Evolutionary conservation across 371 early-diverging fungal species (phyloP).

Genomic region (Rhizopus arrhizus): DNA sequence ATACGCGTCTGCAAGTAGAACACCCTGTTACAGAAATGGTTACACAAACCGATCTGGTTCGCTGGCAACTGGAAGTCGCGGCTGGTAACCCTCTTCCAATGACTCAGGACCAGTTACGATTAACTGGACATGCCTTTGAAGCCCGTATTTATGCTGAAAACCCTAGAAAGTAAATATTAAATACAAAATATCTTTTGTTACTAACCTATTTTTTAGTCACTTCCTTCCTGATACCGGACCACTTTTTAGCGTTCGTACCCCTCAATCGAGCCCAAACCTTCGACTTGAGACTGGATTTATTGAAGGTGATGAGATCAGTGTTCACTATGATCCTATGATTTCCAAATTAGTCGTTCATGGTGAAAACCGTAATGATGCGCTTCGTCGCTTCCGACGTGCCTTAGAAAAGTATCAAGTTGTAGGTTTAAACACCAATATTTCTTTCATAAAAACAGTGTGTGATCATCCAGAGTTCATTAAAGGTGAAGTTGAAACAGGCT

Average conservation of each 20-base stretch:
- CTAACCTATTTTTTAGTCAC: slow-evolving; percentile 43
- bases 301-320: slow-evolving; percentile 89
- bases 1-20: slow-evolving; percentile 93
- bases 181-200: too few species aligned
- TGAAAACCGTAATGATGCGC: slow-evolving; percentile 80
- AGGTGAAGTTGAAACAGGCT: slow-evolving; percentile 93
- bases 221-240: slow-evolving; percentile 96
- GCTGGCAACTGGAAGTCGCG: slow-evolving; percentile 91
- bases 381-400: slow-evolving; percentile 79
- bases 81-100: slow-evolving; percentile 80
- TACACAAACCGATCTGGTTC: slow-evolving; percentile 90
- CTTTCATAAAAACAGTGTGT: slow-evolving; percentile 80
- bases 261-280: slow-evolving; percentile 59
- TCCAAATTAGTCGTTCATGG: slow-evolving; percentile 93
- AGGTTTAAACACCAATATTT: slow-evolving; percentile 91
- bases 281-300: slow-evolving; percentile 93
- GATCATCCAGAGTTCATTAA: slow-evolving; percentile 82
- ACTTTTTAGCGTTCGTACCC: slow-evolving; percentile 76
- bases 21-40: slow-evolving; percentile 98
- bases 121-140: slow-evolving; percentile 93
- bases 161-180: slow-evolving; percentile 69
- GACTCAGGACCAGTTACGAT: slow-evolving; percentile 69
- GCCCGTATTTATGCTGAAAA: slow-evolving; percentile 98
- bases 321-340: slow-evolving; percentile 98
- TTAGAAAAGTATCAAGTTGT: slow-evolving; percentile 85